phyloP scores from a whole-genome alignment of 140 eudicot genomes.

The Bidens hawaiensis region DNA sequence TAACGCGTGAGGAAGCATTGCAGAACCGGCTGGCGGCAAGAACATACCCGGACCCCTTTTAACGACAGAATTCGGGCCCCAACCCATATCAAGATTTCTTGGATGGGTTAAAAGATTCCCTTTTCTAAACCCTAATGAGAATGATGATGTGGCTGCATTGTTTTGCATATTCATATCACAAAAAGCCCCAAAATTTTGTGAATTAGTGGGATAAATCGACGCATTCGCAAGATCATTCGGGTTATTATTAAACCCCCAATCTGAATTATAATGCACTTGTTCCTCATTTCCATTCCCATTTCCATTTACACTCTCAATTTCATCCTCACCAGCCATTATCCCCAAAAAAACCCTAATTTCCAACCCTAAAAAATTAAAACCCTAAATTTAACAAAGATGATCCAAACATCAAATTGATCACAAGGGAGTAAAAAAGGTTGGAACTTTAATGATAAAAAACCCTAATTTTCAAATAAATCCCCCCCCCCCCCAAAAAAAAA shows the following conservation, averaged over 20 bases:
- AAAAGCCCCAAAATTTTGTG: constrained; percentile 47
- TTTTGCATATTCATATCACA: constrained; percentile 47
- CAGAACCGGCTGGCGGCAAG: constrained; percentile 39
- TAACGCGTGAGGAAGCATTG: constrained; percentile 55
- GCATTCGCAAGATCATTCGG: constrained; percentile 40
- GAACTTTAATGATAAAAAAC: no score
- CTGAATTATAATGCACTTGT: constrained; percentile 40
- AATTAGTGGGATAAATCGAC: constrained; percentile 41
- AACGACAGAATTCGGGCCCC: constrained; percentile 46
- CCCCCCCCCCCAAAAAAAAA: no score
- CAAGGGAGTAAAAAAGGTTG: no score
- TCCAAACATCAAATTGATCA: no score
- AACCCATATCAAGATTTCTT: constrained; percentile 35
- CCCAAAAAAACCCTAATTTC: constrained; percentile 28
- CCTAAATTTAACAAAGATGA: no score
- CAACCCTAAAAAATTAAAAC: neutral
- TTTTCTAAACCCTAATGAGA: constrained; percentile 39
- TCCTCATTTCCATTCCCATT: constrained; percentile 50
- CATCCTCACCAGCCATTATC: constrained; percentile 57
- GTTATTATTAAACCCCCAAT: constrained; percentile 50
- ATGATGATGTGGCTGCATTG: constrained; percentile 38
- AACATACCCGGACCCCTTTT: constrained; percentile 45
- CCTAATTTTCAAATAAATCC: no score
- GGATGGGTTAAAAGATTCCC: constrained; percentile 28
- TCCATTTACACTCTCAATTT: constrained; percentile 48